Percentiles rank a stretch among this genome's conserved stretches.
phyloP scores from a whole-genome alignment of 805 yeast genomes.

The Citeromyces nyonsensis region DNA sequence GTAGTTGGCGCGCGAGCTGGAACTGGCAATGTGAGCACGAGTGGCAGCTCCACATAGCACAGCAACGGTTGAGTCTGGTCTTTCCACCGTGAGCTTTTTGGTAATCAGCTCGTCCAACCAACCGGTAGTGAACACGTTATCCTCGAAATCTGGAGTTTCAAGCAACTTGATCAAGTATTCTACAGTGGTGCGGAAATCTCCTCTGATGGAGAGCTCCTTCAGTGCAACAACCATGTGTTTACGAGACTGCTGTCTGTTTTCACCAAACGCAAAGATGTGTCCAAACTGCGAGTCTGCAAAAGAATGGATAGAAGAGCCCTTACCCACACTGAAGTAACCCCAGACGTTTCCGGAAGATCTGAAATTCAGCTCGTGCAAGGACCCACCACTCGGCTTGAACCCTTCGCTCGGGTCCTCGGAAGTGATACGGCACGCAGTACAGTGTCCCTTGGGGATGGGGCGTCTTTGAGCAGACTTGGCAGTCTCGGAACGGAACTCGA shows the following conservation, averaged over 20 bases:
- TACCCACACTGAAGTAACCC: slow-evolving; percentile 98
- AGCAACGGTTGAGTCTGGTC: slow-evolving; percentile 86
- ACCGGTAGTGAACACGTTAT: slow-evolving; percentile 93
- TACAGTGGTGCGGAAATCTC: slow-evolving; percentile 97
- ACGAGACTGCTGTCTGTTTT: slow-evolving; percentile 93
- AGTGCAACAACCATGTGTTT: slow-evolving; percentile 98
- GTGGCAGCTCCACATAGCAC: slow-evolving; percentile 96
- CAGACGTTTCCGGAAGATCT: slow-evolving; percentile 96
- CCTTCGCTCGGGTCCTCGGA: slow-evolving; percentile 99
- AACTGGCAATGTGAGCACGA: slow-evolving; percentile 76
- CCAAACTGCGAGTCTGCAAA: slow-evolving; percentile 98
- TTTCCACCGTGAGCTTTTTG: slow-evolving; percentile 87
- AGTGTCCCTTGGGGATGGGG: slow-evolving; percentile 95
- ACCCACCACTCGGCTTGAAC: slow-evolving; percentile 96
- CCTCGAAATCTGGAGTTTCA: slow-evolving; percentile 94
- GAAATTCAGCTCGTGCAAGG: slow-evolving; percentile 89
- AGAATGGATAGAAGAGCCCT: slow-evolving; percentile 93
- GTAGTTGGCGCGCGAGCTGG: slow-evolving; percentile 55
- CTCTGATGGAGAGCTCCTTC: slow-evolving; percentile 91
- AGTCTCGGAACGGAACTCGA: slow-evolving; percentile 63
- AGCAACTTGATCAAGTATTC: slow-evolving; percentile 89
- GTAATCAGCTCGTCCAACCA: slow-evolving; percentile 96
- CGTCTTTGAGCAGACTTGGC: slow-evolving; percentile 70
- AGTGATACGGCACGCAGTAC: slow-evolving; percentile 98
- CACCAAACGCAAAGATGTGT: slow-evolving; percentile 98